These are phyloP conservation scores for Botrytis paeoniae DNA, from an alignment of 2,329 filamentous ascomycete genomes.

Conservation along the genomic window DNA sequence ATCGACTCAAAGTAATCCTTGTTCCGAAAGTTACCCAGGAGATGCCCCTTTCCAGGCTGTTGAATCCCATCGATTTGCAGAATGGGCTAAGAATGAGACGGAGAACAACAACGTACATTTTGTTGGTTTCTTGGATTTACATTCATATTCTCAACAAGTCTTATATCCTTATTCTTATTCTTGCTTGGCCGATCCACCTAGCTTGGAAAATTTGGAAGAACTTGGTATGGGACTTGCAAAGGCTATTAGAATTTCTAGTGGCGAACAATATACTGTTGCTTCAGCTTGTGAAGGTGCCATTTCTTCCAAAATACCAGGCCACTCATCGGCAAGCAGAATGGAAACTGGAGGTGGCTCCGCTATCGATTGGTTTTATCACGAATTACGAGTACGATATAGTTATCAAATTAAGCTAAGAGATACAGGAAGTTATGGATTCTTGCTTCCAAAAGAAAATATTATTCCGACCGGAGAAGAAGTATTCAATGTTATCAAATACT, in stretches of 20 bases:
- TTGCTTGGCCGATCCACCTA: constrained; percentile 74
- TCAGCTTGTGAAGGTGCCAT: constrained; percentile 85
- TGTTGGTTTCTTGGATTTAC: constrained; percentile 83
- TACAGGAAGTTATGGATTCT: constrained; percentile 89
- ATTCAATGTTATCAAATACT: constrained; percentile 76
- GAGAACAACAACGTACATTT: constrained; percentile 68
- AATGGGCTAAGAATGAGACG: constrained; percentile 81
- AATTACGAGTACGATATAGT: constrained; percentile 75
- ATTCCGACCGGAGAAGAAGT: constrained; percentile 86
- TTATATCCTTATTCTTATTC: constrained; percentile 89
- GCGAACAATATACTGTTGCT: constrained; percentile 71
- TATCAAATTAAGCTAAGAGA: constrained; percentile 95
- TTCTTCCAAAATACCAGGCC: constrained; percentile 37
- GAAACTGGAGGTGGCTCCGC: constrained; percentile 80
- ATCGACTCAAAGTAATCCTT: constrained; percentile 69
- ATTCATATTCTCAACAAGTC: constrained; percentile 94
- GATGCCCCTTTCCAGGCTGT: constrained; percentile 77
- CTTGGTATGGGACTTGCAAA: constrained; percentile 84
- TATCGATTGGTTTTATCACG: constrained; percentile 94
- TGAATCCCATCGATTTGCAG: constrained; percentile 71
- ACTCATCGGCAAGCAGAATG: constrained; percentile 46
- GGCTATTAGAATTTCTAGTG: constrained; percentile 76
- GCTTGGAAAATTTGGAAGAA: constrained; percentile 88
- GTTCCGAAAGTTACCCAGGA: constrained; percentile 86
- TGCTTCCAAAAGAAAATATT: constrained; percentile 83